Conservation (phyloP, 257 asterid genomes). For the Scutellaria baicalensis region DNA sequence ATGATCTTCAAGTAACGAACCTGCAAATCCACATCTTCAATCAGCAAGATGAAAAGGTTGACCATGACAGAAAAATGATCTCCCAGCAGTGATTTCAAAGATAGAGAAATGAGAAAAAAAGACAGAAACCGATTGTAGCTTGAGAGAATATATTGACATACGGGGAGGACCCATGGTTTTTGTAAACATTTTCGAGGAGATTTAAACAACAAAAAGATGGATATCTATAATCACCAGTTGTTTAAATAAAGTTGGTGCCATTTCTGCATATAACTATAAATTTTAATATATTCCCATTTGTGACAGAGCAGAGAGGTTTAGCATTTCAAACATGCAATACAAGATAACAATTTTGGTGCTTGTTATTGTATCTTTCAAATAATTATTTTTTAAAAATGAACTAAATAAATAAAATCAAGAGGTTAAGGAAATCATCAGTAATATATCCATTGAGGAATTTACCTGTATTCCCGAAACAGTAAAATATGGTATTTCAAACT, state of each 20-base stretch:
- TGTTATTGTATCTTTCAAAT: neutral
- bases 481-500: slow-evolving; percentile 96
- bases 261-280: neutral
- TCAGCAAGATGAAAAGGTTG: neutral
- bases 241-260: neutral
- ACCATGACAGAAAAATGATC: neutral
- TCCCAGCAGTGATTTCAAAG: neutral
- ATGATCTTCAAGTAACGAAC: slow-evolving; percentile 81
- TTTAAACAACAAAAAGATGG: neutral
- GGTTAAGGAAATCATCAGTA: neutral
- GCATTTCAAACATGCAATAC: neutral
- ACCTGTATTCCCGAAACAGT: slow-evolving; percentile 99
- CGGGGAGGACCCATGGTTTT: neutral
- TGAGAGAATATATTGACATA: neutral
- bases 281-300: neutral
- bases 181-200: neutral
- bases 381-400: too few species aligned
- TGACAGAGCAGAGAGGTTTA: neutral
- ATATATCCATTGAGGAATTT: slow-evolving; percentile 1
- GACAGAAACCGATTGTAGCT: neutral
- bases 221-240: neutral
- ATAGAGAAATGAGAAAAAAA: neutral
- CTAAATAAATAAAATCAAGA: too few species aligned
- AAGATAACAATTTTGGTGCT: neutral
- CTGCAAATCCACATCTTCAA: slow-evolving; percentile 23